These are phyloP conservation scores for Phytophthora foliorum DNA, from an alignment of 352 stramenopile species.

Conservation along the genomic window DNA sequence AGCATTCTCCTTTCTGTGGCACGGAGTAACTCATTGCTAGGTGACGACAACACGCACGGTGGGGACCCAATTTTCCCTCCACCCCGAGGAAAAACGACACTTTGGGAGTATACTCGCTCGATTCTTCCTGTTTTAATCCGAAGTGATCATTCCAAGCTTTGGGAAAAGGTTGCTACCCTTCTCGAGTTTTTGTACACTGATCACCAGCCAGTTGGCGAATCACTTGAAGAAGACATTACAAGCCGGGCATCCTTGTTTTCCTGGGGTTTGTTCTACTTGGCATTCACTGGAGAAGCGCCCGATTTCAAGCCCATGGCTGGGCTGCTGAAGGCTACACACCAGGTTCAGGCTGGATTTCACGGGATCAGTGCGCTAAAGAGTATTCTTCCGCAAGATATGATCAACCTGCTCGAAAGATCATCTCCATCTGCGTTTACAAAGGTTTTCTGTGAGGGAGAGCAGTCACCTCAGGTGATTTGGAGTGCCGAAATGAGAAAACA, in stretches of 20 bases:
- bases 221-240: conserved; percentile 44
- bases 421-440: conserved; percentile 88
- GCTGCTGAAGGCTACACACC: conserved; percentile 78
- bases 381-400: conserved; percentile 93
- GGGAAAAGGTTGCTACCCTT: conserved; percentile 62
- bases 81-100: conserved; percentile 55
- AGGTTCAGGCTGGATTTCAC: conserved; percentile 59
- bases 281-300: conserved; percentile 57
- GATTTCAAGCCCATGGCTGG: conserved; percentile 70
- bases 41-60: conserved; percentile 18
- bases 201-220: conserved; percentile 17
- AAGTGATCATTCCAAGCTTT: conserved; percentile 58
- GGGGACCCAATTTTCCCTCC: conserved; percentile 63
- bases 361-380: conserved; percentile 75
- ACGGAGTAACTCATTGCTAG: conserved; percentile 69
- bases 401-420: conserved; percentile 88
- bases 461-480: conserved; percentile 96
- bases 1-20: conserved; percentile 69
- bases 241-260: conserved; percentile 57
- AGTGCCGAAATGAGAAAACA: conserved; percentile 92
- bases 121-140: conserved; percentile 67
- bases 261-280: conserved; percentile 84
- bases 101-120: conserved; percentile 57
- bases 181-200: conserved; percentile 76
- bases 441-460: conserved; percentile 86